Evolutionary conservation across 2,329 filamentous ascomycete species (phyloP), one percentile per base, ranked within the genome.

Genomic region (Cordyceps cateniannulata): DNA sequence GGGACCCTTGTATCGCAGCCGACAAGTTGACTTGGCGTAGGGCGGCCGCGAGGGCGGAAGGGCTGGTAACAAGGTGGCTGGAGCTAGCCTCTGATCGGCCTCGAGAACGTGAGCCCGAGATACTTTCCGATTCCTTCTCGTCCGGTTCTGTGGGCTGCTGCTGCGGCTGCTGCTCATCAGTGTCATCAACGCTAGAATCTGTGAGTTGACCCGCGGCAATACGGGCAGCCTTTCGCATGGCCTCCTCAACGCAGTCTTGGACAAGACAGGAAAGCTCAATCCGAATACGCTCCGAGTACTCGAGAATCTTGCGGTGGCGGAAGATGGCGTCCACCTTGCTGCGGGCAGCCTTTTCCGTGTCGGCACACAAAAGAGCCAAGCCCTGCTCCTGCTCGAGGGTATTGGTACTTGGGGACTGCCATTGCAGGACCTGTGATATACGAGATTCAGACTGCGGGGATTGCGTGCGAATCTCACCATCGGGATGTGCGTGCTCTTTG

Each of bases 361-460:
- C 95, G 16, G 90, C 84, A 71, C 92, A 96, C n/a, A 99, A 78
- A 27, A 92, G 74, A 42, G 91, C 88, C 25, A 99, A 78, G 0
- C 95, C 95, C 69, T 96, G 90, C 71, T 98, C 93, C 71, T 97
- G 92, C 64, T 99, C 95, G 18, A 96, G 76, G 0, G 92, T 95
- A 69, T 93, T 93, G 54, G 88, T 89, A 68, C 91, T 93, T 0
- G 95, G 95, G 5, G 93, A 96, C 69, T 96, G 92, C 95, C 96
- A 99, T 71, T 97, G 92, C 66, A 96, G 74, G 6, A 99, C 93
- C 73, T 99, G 95, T 1, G 90, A 90, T 67, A 98, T 96, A 35
- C 93, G 87, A 48, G 91, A 95, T 71, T 99, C 95, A 0, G 96
- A 99, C 70, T 97, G 91, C 0, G 95, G 95, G 5, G 95, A 99